These are phyloP conservation scores for Saccharomycopsis schoenii DNA, from an alignment of 805 yeast species.

Conservation along the genomic window DNA sequence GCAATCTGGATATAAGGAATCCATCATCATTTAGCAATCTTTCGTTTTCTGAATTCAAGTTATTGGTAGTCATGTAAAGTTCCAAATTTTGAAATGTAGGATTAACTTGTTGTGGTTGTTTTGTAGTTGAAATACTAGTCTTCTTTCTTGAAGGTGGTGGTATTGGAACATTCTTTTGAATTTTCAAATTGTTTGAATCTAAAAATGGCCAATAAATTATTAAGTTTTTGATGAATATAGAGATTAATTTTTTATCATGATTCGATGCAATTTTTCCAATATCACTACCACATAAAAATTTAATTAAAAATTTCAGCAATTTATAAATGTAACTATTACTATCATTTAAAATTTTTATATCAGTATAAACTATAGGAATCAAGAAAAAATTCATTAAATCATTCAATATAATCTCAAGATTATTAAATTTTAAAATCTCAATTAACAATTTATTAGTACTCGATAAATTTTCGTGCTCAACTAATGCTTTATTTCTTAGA, in stretches of 20 bases:
- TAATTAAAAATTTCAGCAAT: slow-evolving; percentile 37
- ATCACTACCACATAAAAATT: slow-evolving; percentile 42
- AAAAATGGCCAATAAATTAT: slow-evolving; percentile 37
- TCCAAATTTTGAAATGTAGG: not conserved
- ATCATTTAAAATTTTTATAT: slow-evolving; percentile 32
- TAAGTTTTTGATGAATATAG: slow-evolving; percentile 43
- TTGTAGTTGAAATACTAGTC: not conserved
- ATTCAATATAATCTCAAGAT: slow-evolving; percentile 24
- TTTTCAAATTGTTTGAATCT: slow-evolving; percentile 10
- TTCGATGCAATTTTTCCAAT: slow-evolving; percentile 28
- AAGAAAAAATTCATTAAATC: slow-evolving; percentile 20
- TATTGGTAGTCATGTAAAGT: not conserved
- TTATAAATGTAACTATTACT: slow-evolving; percentile 19
- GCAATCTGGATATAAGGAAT: slow-evolving; percentile 2
- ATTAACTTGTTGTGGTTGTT: not conserved
- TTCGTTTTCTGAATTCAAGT: not conserved
- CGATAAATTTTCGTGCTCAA: not conserved
- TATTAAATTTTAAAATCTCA: slow-evolving; percentile 26
- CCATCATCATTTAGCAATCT: not conserved
- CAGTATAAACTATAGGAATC: slow-evolving; percentile 32
- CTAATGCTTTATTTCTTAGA: not conserved
- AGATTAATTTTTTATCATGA: slow-evolving; percentile 39
- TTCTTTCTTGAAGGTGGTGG: slow-evolving; percentile 19
- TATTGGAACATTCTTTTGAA: slow-evolving; percentile 11
- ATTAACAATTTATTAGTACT: slow-evolving; percentile 24